Evolutionary conservation across 257 asterid genomes (phyloP).

Genomic region (Buddleja alternifolia): DNA sequence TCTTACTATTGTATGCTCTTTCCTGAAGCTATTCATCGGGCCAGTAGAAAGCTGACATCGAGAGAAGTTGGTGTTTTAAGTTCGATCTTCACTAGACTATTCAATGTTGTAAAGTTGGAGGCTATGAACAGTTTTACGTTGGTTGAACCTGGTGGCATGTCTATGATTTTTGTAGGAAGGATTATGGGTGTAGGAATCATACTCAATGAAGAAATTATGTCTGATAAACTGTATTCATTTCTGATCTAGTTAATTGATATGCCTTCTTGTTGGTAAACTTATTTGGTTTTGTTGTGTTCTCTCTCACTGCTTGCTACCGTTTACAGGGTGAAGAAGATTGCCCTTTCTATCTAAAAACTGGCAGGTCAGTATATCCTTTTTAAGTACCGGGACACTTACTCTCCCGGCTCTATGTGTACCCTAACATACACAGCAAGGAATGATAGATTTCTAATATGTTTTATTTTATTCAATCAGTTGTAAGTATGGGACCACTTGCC

Average conservation of each 20-base stretch:
- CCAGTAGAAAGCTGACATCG: background rate
- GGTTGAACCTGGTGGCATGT: background rate
- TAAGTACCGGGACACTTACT: constrained; percentile 19
- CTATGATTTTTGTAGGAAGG: background rate
- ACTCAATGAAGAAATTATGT: constrained; percentile 1
- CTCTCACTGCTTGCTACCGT: constrained; percentile 25
- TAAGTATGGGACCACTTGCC: constrained; percentile 91
- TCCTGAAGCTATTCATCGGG: background rate
- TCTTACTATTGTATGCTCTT: background rate
- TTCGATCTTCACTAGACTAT: background rate
- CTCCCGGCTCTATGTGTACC: constrained; percentile 6
- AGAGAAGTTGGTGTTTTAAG: background rate
- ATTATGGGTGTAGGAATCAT: constrained; percentile 1
- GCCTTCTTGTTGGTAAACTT: background rate
- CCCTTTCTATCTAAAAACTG: constrained; percentile 94
- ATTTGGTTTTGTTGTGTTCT: constrained; percentile 14
- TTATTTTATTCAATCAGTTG: constrained; percentile 64
- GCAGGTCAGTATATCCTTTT: constrained; percentile 68
- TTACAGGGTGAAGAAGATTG: constrained; percentile 97
- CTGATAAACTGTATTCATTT: constrained; percentile 4
- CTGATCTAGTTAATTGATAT: background rate
- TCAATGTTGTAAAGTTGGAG: constrained; percentile 9
- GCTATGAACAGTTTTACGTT: background rate
- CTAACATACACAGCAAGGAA: constrained; percentile 13
- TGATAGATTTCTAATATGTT: constrained; percentile 33